Base-by-base conservation (phyloP, 345 rosid genomes). In the Durio zibethinus region DNA sequence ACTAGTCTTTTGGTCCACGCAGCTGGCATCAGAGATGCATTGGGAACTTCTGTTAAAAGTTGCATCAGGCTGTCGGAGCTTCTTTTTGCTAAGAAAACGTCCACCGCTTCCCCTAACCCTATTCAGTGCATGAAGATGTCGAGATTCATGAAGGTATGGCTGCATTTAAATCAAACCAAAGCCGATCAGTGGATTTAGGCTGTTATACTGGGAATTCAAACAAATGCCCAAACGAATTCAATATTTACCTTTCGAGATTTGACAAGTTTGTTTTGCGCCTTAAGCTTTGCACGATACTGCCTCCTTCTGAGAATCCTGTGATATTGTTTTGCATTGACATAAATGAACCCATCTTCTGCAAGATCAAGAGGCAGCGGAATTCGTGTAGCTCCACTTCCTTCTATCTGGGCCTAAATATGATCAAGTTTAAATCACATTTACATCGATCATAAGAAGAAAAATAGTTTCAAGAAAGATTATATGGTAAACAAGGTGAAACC, bases 141-240 rank as follows among this genome's bases (percentile, higher is more conserved):
- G 88, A 72, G 98, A 92, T 80, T 94, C 94, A 1, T 92, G 97
- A 77, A 94, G 96, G 82, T 94, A 94, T 1, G 91, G 94, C 97
- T 94, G 88, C 85, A 81, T 47, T 23, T 29, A 48, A 10, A 59
- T 31, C n/a, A 48, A 75, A 62, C 31, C 15, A 72, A n/a, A 31
- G 10, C 31, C 3, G 64, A 54, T 54, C 50, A 36, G 64, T 16
- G 33, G 48, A 59, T 38, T 12, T 9, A 10, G 0, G 64, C 1
- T 12, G 40, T 29, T 16, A 9, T 16, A n/a, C n/a, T n/a, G n/a
- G n/a, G n/a, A n/a, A n/a, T n/a, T n/a, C n/a, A n/a, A n/a, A n/a
- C n/a, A n/a, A 48, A 42, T 60, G 7, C 0, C 16, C 15, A 16
- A 63, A 45, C 3, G 10, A n/a, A 38, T 15, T 50, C 23, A 27